These are phyloP conservation scores for Fusarium sp. DNA, from an alignment of 2,329 filamentous ascomycete genomes.

Conservation along the genomic window DNA sequence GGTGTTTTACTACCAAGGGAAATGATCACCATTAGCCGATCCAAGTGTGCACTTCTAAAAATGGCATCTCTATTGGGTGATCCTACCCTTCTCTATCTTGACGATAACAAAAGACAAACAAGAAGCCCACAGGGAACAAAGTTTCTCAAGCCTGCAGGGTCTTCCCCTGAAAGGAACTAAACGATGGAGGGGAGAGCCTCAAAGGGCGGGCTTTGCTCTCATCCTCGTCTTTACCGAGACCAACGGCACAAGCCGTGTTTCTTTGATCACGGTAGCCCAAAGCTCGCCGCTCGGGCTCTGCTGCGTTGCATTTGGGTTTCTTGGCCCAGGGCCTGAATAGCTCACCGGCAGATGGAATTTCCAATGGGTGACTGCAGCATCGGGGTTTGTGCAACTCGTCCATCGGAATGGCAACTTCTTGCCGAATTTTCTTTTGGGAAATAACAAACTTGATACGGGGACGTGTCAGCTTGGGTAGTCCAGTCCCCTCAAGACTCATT, in stretches of 20 bases:
- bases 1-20: not conserved
- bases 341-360: not conserved
- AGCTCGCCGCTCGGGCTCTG: slow-evolving; percentile 22
- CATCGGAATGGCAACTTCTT: not conserved
- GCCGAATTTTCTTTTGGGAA: not conserved
- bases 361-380: slow-evolving; percentile 5
- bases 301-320: not conserved
- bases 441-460: slow-evolving; percentile 2
- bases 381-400: not conserved
- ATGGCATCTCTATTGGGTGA: not conserved
- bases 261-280: slow-evolving; percentile 27
- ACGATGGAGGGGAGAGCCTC: slow-evolving; percentile 33
- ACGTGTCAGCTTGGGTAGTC: not conserved
- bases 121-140: slow-evolving; percentile 2
- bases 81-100: slow-evolving; percentile 19
- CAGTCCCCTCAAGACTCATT: not conserved
- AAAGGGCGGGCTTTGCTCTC: not conserved
- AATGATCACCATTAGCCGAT: slow-evolving; percentile 2
- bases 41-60: not conserved
- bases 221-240: slow-evolving; percentile 16
- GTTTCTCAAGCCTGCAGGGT: slow-evolving; percentile 29
- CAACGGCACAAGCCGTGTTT: not conserved
- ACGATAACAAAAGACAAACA: not conserved
- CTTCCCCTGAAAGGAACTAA: slow-evolving; percentile 22
- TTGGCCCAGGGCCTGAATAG: not conserved